Conservation (phyloP, 257 asterid genomes). For the Scutellaria baicalensis region DNA sequence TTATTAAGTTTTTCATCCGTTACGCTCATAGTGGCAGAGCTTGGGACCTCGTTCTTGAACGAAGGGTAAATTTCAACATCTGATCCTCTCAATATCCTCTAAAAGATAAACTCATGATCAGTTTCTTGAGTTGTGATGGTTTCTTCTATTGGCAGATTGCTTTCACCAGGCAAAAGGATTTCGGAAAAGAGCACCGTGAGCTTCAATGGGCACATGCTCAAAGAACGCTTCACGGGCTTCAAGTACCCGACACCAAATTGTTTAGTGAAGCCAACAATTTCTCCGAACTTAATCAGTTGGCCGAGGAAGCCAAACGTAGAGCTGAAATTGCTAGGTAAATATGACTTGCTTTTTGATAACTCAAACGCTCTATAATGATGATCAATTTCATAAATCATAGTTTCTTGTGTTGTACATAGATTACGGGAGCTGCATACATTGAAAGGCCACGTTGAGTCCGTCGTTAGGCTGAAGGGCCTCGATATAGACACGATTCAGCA, state of each 20-base stretch:
- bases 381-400: background rate
- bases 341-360: background rate
- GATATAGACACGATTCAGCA: slow-evolving; percentile 84
- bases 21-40: slow-evolving; percentile 80
- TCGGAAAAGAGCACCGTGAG: slow-evolving; percentile 85
- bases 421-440: slow-evolving; percentile 65
- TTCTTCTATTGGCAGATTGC: slow-evolving; percentile 48
- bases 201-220: slow-evolving; percentile 88
- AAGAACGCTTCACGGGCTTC: slow-evolving; percentile 81
- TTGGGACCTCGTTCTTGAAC: slow-evolving; percentile 86
- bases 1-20: slow-evolving; percentile 58
- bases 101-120: background rate
- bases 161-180: slow-evolving; percentile 82
- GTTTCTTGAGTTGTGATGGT: background rate
- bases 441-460: slow-evolving; percentile 82
- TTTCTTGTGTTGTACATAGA: slow-evolving; percentile 21
- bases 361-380: background rate
- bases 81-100: background rate
- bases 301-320: slow-evolving; percentile 82
- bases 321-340: slow-evolving; percentile 80
- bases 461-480: slow-evolving; percentile 81
- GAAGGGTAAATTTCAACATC: slow-evolving; percentile 38
- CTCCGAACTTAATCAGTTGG: slow-evolving; percentile 77
- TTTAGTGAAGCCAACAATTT: slow-evolving; percentile 54
- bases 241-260: slow-evolving; percentile 72